Evolutionary conservation across 2,329 filamentous ascomycete genomes (phyloP).

Genomic region (Magnaporthiopsis incrustans): DNA sequence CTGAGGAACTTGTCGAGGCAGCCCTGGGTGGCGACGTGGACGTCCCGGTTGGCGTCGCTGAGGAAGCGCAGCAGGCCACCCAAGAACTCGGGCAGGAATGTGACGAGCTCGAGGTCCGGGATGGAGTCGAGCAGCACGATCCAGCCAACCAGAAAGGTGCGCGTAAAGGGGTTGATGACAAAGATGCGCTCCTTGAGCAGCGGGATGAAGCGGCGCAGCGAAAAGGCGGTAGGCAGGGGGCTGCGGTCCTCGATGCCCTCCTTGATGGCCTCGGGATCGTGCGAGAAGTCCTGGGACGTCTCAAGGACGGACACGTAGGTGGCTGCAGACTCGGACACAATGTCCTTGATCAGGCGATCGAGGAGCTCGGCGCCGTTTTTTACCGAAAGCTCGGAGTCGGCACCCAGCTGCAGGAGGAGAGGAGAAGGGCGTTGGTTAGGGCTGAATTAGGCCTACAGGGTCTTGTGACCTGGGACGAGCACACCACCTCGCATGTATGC

Average conservation of each 20-base stretch:
- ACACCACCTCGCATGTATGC: neutral
- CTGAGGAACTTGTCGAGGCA: conserved; percentile 83
- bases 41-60: conserved; percentile 83
- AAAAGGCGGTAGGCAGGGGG: conserved; percentile 77
- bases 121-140: conserved; percentile 92
- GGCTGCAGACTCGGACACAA: conserved; percentile 88
- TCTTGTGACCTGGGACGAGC: neutral
- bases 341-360: conserved; percentile 91
- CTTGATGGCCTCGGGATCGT: conserved; percentile 34
- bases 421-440: conserved; percentile 8
- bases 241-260: conserved; percentile 31
- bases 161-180: conserved; percentile 88
- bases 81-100: conserved; percentile 85
- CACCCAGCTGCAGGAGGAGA: conserved; percentile 59
- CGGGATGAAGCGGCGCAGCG: conserved; percentile 82
- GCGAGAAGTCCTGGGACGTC: conserved; percentile 28
- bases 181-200: conserved; percentile 89
- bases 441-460: neutral
- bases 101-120: conserved; percentile 89
- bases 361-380: conserved; percentile 96
- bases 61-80: conserved; percentile 85
- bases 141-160: conserved; percentile 94
- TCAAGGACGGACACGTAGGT: conserved; percentile 90
- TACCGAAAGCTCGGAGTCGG: conserved; percentile 91
- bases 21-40: conserved; percentile 86